A percentile compares a stretch with the other conserved stretches of the same genome.
Evolutionary conservation across 2,329 filamentous ascomycete genomes (phyloP).

Genomic region (Plenodomus biglobosus): DNA sequence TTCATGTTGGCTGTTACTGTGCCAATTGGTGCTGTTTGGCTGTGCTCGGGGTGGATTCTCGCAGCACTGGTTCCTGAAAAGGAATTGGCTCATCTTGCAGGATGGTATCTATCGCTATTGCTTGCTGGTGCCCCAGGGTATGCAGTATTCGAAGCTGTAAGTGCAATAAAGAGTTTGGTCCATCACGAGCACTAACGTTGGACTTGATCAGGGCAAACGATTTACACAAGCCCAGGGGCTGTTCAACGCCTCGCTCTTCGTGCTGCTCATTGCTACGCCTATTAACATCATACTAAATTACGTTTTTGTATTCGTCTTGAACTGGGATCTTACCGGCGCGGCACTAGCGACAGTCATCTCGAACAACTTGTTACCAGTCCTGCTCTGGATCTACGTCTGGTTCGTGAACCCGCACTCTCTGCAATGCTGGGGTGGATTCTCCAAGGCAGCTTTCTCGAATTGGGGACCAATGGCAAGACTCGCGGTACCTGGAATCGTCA

Average conservation of each 20-base stretch:
- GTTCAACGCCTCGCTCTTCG: slow-evolving; percentile 53
- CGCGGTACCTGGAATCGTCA: slow-evolving; percentile 86
- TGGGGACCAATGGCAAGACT: slow-evolving; percentile 85
- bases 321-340: slow-evolving; percentile 55
- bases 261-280: slow-evolving; percentile 53
- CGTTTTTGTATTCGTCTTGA: slow-evolving; percentile 47
- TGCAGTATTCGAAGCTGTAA: slow-evolving; percentile 53
- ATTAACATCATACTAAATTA: slow-evolving; percentile 55
- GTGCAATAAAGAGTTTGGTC: background rate
- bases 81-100: slow-evolving; percentile 53
- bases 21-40: slow-evolving; percentile 55
- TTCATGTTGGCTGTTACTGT: slow-evolving; percentile 53
- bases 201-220: slow-evolving; percentile 46
- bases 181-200: background rate
- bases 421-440: slow-evolving; percentile 72
- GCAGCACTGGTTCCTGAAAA: slow-evolving; percentile 52
- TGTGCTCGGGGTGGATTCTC: slow-evolving; percentile 52
- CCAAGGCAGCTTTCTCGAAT: slow-evolving; percentile 65
- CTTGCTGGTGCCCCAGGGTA: slow-evolving; percentile 57
- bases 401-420: slow-evolving; percentile 45
- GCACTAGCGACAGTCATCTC: slow-evolving; percentile 54
- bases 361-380: slow-evolving; percentile 52
- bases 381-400: slow-evolving; percentile 52
- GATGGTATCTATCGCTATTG: slow-evolving; percentile 53
- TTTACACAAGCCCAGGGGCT: slow-evolving; percentile 59